phyloP scores from a whole-genome alignment of 805 yeast genomes.

The Tanozyma kutaoensis region DNA sequence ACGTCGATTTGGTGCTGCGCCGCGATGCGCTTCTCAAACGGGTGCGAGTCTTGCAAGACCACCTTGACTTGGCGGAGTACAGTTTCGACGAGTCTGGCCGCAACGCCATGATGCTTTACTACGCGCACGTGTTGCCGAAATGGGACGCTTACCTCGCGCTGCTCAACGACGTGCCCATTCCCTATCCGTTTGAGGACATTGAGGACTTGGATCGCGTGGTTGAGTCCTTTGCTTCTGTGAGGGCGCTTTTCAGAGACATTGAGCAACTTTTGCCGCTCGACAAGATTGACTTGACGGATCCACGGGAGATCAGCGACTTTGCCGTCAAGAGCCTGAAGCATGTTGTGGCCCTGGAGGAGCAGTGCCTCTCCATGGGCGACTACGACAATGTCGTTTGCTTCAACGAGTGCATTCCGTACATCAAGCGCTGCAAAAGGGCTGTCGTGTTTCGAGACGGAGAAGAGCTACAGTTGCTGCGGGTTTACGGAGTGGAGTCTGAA shows the following conservation, averaged over 20 bases:
- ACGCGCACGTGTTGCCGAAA: slow-evolving; percentile 7
- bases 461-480: too few relatives aligned
- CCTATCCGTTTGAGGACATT: slow-evolving; percentile 4
- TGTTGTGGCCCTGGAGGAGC: slow-evolving; percentile 1
- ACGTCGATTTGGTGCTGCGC: slow-evolving; percentile 6
- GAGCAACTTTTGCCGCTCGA: too few relatives aligned
- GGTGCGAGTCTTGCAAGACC: slow-evolving; percentile 1
- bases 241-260: too few relatives aligned
- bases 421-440: too few relatives aligned
- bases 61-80: slow-evolving; percentile 5
- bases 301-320: too few relatives aligned
- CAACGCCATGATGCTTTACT: slow-evolving; percentile 9
- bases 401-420: too few relatives aligned
- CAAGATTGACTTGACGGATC: too few relatives aligned
- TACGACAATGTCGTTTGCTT: too few relatives aligned
- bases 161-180: slow-evolving; percentile 1
- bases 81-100: slow-evolving; percentile 6
- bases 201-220: neutral
- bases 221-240: too few relatives aligned
- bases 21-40: slow-evolving; percentile 1
- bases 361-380: slow-evolving; percentile 1
- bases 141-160: slow-evolving; percentile 7
- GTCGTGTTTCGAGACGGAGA: too few relatives aligned
- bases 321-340: slow-evolving; percentile 5
- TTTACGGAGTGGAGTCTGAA: too few relatives aligned